These are phyloP conservation scores for Orbilia brochopaga DNA, from an alignment of 2,329 filamentous ascomycete genomes.

Conservation along the genomic window DNA sequence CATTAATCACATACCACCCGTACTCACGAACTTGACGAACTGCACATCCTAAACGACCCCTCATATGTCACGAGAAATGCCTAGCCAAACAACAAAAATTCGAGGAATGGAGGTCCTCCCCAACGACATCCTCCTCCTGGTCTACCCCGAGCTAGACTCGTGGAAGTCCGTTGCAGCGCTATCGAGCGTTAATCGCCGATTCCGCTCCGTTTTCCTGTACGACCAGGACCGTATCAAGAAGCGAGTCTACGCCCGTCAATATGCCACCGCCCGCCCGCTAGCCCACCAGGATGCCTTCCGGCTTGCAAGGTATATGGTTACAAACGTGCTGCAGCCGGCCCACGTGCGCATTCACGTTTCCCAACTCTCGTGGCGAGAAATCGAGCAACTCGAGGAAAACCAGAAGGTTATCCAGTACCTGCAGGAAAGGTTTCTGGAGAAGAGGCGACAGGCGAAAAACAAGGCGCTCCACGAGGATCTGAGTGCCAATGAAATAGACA, in stretches of 20 bases:
- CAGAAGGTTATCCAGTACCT: constrained; percentile 42
- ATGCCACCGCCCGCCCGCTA: constrained; percentile 25
- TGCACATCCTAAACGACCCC: neutral
- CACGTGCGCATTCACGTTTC: constrained; percentile 24
- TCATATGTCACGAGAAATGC: constrained; percentile 14
- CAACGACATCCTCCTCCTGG: constrained; percentile 41
- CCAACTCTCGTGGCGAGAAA: constrained; percentile 36
- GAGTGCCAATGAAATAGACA: constrained; percentile 35
- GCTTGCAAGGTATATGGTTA: constrained; percentile 46
- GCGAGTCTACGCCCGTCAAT: constrained; percentile 40
- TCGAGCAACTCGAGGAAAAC: constrained; percentile 41
- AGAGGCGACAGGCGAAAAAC: constrained; percentile 33
- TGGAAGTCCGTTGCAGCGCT: constrained; percentile 41
- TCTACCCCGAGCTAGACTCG: constrained; percentile 48
- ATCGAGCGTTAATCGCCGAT: constrained; percentile 50
- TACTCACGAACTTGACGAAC: constrained; percentile 10
- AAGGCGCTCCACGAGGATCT: constrained; percentile 42
- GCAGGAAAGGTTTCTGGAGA: constrained; percentile 39
- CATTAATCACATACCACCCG: constrained; percentile 1
- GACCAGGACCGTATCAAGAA: constrained; percentile 42
- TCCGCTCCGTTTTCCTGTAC: constrained; percentile 36
- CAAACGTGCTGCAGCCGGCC: constrained; percentile 32
- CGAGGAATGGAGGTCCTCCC: constrained; percentile 35
- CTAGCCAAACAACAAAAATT: constrained; percentile 18
- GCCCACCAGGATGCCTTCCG: constrained; percentile 45